Base-by-base conservation (phyloP, 495 filamentous ascomycete species). In the Podospora appendiculata region DNA sequence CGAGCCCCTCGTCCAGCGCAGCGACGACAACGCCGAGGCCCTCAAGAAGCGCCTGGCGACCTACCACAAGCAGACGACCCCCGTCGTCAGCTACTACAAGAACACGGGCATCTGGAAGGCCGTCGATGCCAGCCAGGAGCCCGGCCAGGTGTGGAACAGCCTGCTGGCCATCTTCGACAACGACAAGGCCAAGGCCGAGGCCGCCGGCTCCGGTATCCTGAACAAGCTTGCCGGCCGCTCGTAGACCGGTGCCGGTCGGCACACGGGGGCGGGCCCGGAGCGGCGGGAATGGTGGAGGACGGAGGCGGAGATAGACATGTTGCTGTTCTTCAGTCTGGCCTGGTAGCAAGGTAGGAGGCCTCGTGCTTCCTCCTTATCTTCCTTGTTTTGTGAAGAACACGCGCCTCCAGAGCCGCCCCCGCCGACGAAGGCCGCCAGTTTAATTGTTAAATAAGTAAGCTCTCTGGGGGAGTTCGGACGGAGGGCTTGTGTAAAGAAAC, bases 21-120 rank as follows among this genome's bases (percentile, higher is more conserved):
- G 84, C 50, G 93, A 99, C 65, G 93, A 99, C 77, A 99, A 99
- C 63, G 91, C 88, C 59, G 92, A 92, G n/a, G 88, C 92, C 39
- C 78, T 99, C 47, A 91, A 88, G 79, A 99, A 97, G 85, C 86
- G 93, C 53, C 78, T 99, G 44, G 78, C 73, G 33, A 96, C 91
- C 13, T 99, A 97, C 71, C 93, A 99, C 74, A 74, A 83, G 57
- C 93, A 99, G 81, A 99, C 93, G 33, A 61, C 82, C 17, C 91
- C 94, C 35, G 93, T 99, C 48, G 90, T 93, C 52, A 77, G 80
- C 17, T 99, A 97, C 77, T 99, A 99, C 81, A 84, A 93, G 72
- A 89, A 88, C 71, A 95, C 87, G 40, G 89, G 91, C 52, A 95
- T 97, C 77, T 97, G 93, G 93, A 85, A 85, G 73, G 86, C 86